Evolutionary conservation across 495 filamentous ascomycete genomes (phyloP), one percentile per base, ranked within the genome.

Genomic region (Penicillium alfredii): DNA sequence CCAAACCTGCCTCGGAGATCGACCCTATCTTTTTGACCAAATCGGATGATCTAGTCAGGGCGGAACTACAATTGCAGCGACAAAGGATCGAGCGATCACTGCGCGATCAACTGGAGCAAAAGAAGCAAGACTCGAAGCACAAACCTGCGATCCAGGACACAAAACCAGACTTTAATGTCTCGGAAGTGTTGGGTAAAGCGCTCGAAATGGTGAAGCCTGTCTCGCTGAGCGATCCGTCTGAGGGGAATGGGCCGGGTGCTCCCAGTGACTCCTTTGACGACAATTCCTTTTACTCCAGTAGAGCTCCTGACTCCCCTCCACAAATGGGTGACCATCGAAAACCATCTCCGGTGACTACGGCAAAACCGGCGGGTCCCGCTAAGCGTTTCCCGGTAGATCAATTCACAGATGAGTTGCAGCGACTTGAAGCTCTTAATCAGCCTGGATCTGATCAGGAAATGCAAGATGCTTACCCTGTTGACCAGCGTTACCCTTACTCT

Each of bases 271-370:
- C 86, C 8, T 84, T 87, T 61, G 88, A 94, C 61, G 82, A 90
- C 51, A 88, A 92, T 46, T 88, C 86, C n/a, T 90, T 92, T 61
- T 94, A 96, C 65, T 94, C 88, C 30, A 94, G 87, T 69, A 81
- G 78, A 64, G 68, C 71, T 35, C 69, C 73, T 53, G 69, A 72
- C 39, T 74, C 73, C 13, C 47, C 53, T 26, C 65, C 58, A 9
- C 57, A 54, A 20, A 43, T 41, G 10, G 62, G 53, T 35, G 51
- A 52, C 3, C 59, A 53, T 10, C 55, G 39, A 27, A 56, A 49
- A 28, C 43, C 45, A 25, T 63, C 64, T 27, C 51, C 62, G n/a
- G 51, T 31, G 18, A 39, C 44, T 34, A 48, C 49, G 30, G 38
- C 54, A 18, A 42, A 48, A 27, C 39, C 53, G n/a, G 44, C 49